These are phyloP conservation scores for Bretschneidera sinensis DNA, from an alignment of 345 rosid genomes.

Conservation along the genomic window DNA sequence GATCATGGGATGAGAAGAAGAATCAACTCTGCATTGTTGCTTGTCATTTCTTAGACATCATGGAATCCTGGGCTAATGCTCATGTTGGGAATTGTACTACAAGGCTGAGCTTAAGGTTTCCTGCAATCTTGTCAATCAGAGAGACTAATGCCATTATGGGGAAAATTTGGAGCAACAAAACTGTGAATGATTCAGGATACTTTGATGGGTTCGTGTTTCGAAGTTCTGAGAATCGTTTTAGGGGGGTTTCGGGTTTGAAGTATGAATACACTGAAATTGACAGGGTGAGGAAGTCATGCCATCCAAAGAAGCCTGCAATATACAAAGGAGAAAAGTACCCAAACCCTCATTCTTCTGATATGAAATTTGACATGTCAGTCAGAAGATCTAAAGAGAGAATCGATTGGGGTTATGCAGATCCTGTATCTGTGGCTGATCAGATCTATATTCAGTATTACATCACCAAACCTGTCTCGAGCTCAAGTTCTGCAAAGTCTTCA, in stretches of 20 bases:
- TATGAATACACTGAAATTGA: slow-evolving; percentile 38
- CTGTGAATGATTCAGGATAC: no score
- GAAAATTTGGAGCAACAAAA: no score
- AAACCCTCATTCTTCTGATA: slow-evolving; percentile 25
- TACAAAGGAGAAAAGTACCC: slow-evolving; percentile 26
- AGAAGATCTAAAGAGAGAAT: slow-evolving; percentile 12
- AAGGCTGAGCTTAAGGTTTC: no score
- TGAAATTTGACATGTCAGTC: slow-evolving; percentile 26
- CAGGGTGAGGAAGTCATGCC: slow-evolving; percentile 25
- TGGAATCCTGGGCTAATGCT: slow-evolving; percentile 28
- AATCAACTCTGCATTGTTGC: slow-evolving; percentile 29
- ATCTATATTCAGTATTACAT: no score
- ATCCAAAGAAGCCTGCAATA: slow-evolving; percentile 7
- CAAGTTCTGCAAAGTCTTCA: neutral
- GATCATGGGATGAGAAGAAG: slow-evolving; percentile 37
- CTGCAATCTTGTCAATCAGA: no score
- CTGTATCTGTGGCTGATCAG: slow-evolving; percentile 34
- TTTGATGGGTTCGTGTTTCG: no score
- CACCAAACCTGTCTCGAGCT: neutral
- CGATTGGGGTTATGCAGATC: slow-evolving; percentile 29
- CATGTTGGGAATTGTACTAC: no score
- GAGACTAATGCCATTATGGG: no score
- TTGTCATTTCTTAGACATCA: slow-evolving; percentile 21
- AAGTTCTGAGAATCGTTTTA: neutral
- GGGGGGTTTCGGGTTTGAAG: slow-evolving; percentile 18